phyloP scores from a whole-genome alignment of 805 yeast species.

The Lachancea sp. region DNA sequence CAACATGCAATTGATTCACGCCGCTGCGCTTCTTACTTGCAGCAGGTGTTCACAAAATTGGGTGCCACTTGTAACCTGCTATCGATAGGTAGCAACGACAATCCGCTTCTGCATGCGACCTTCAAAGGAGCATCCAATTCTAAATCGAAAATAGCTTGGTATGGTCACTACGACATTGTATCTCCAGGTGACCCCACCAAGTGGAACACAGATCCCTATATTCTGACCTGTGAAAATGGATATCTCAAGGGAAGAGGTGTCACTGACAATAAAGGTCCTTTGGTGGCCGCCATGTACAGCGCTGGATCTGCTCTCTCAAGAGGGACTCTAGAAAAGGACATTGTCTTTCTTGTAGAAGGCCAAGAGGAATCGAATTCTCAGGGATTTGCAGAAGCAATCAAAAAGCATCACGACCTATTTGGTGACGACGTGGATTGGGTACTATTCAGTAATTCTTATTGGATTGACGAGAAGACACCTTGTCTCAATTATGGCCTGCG shows the following conservation, averaged over 20 bases:
- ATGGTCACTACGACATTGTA: conserved; percentile 95
- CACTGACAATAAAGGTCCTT: conserved; percentile 92
- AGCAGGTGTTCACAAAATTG: conserved; percentile 51
- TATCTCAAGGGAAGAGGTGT: conserved; percentile 88
- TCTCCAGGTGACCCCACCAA: conserved; percentile 55
- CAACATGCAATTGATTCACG: conserved; percentile 65
- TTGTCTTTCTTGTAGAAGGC: conserved; percentile 83
- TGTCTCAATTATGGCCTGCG: conserved; percentile 91
- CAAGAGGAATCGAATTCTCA: conserved; percentile 92
- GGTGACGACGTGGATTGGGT: conserved; percentile 81
- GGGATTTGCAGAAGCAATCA: conserved; percentile 72
- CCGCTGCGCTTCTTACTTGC: conserved; percentile 73
- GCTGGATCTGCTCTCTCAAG: conserved; percentile 62
- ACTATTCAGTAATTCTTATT: conserved; percentile 80
- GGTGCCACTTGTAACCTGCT: conserved; percentile 70
- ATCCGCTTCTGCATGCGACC: conserved; percentile 74
- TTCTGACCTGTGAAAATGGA: conserved; percentile 71
- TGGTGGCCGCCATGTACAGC: conserved; percentile 78
- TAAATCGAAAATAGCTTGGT: conserved; percentile 62
- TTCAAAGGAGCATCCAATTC: conserved; percentile 44
- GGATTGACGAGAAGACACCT: conserved; percentile 86
- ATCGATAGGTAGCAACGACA: conserved; percentile 57
- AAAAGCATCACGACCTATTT: conserved; percentile 43
- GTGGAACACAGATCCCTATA: conserved; percentile 80
- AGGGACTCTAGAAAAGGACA: conserved; percentile 55